Percentiles rank a stretch among this genome's conserved stretches.
phyloP scores from a whole-genome alignment of 2,329 filamentous ascomycete species.

The Elsinoe arachidis region DNA sequence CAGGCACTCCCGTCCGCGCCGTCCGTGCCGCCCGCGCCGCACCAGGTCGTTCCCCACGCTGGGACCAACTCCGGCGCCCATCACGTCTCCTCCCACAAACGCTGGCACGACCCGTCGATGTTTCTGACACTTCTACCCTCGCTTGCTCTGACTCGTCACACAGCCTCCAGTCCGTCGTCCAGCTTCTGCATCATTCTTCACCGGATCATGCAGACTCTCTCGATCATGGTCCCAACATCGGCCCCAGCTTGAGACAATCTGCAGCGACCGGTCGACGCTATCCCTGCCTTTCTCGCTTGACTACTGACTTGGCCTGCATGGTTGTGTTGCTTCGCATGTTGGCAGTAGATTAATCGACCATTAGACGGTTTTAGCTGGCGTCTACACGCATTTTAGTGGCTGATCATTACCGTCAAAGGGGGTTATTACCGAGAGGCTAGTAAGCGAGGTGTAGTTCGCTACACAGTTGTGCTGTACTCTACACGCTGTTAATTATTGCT shows the following conservation, averaged over 20 bases:
- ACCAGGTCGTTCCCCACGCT: neutral
- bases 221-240: neutral
- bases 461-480: no score
- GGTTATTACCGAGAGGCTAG: no score
- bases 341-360: slow-evolving; percentile 1
- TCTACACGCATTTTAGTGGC: no score
- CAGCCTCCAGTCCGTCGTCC: neutral
- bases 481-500: no score
- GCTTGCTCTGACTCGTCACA: neutral
- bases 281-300: neutral
- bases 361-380: no score
- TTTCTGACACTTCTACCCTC: neutral
- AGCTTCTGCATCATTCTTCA: neutral
- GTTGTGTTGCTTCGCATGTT: neutral
- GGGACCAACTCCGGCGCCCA: neutral
- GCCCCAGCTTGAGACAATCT: neutral
- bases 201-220: neutral
- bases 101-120: neutral
- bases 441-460: no score
- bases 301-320: slow-evolving; percentile 2
- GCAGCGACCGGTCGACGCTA: neutral
- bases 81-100: neutral
- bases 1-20: neutral
- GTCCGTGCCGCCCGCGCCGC: neutral
- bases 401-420: no score